phyloP scores from a whole-genome alignment of 192 early-diverging fungal species.

The Backusella parvicylindrica region DNA sequence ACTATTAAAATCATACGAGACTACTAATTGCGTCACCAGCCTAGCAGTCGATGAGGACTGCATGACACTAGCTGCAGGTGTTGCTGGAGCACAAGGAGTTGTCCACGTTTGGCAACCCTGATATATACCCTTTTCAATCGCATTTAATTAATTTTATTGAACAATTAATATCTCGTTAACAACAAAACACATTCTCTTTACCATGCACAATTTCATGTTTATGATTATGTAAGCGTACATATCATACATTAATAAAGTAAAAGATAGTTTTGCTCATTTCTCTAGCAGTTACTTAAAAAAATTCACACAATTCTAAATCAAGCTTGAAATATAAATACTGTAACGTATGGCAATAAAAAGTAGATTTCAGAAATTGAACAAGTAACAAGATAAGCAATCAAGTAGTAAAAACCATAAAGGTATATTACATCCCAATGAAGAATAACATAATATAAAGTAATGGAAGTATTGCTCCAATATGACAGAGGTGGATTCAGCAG shows the following conservation, averaged over 20 bases:
- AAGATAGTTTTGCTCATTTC: no score
- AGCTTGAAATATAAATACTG: no score
- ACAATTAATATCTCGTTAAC: background rate
- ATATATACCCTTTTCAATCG: background rate
- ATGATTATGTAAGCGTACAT: background rate
- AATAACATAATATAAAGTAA: no score
- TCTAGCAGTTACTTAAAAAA: no score
- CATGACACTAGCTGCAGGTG: constrained; percentile 19
- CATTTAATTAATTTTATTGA: background rate
- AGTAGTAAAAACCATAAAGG: no score
- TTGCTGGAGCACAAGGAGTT: constrained; percentile 21
- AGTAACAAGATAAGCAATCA: no score
- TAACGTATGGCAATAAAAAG: no score
- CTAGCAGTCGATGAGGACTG: constrained; percentile 17
- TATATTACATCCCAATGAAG: no score
- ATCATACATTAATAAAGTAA: background rate
- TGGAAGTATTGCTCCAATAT: no score
- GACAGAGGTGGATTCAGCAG: no score
- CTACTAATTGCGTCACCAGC: constrained; percentile 14
- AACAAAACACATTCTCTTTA: background rate
- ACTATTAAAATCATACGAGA: constrained; percentile 9
- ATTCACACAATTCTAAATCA: no score
- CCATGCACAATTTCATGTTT: background rate
- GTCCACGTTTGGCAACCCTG: constrained; percentile 19
- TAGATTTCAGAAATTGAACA: no score